Base-by-base conservation (phyloP, 2,329 filamentous ascomycete species). In the Emmonsiellopsis sp. region DNA sequence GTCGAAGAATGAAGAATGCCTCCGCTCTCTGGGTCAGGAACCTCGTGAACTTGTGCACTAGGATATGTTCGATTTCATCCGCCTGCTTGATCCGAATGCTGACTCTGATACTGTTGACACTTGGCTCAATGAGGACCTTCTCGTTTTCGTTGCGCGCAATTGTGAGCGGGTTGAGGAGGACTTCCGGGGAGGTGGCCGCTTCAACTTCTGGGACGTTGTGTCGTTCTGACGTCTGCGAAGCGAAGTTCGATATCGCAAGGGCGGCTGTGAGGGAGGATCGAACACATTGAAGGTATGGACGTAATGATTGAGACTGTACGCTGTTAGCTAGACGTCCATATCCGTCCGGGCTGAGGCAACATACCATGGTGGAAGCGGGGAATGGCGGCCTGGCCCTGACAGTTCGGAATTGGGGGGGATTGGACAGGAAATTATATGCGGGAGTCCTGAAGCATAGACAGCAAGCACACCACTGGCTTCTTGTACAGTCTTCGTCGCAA, bases 41-140 rank as follows among this genome's bases (percentile, higher is more conserved):
- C 54, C 93, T 82, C 41, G 91, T 95, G 67, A 98, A 97, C 75
- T 98, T 98, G 77, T 97, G 93, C 59, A 98, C 93, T 57, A 98
- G 77, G 60, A 98, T 97, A 70, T 94, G 83, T 73, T 98, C 93
- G 65, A 97, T 98, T 76, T 98, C 93, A 72, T 98, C 93, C 58
- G 93, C 93, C 78, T 98, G 93, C 77, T 98, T 98, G 73, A 98
- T 96, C 79, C 92, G 89, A 76, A 98, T 95, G 80, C 89, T 95
- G 67, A 98, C 87, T 63, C 93, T 86, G 62, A 98, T 87, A 62
- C 88, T 94, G 80, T 98, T 98, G 76, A 97, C 86, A 71, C 88
- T 93, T 52, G 93, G 91, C 76, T 97, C 92, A 68, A 97, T 95
- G 57, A 95, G 78, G 61, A 98, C 92, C 63, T 87, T 85, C 80